Evolutionary conservation across 2,329 filamentous ascomycete genomes (phyloP).

Genomic region (Colletotrichum chrysophilum): DNA sequence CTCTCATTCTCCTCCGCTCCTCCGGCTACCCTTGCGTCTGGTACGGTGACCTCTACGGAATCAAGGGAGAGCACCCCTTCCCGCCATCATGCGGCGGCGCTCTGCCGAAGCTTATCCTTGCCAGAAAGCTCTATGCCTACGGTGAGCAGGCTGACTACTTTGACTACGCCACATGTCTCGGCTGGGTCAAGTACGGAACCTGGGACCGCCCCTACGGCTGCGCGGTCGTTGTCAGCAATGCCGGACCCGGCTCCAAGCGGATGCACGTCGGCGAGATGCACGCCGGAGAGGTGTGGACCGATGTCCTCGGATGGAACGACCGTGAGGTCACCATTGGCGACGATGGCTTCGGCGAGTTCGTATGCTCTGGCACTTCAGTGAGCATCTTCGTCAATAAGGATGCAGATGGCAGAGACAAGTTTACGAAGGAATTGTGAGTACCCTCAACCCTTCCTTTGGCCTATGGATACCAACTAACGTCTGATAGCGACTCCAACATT

Average conservation of each 20-base stretch:
- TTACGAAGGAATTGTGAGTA: constrained; percentile 46
- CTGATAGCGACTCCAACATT: constrained; percentile 30
- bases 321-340: constrained; percentile 63
- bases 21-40: constrained; percentile 71
- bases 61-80: constrained; percentile 49
- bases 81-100: constrained; percentile 58
- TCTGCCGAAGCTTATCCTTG: constrained; percentile 64
- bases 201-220: constrained; percentile 53
- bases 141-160: constrained; percentile 70
- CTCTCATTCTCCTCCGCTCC: constrained; percentile 70
- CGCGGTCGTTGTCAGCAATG: constrained; percentile 63
- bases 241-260: constrained; percentile 53
- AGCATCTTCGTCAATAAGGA: constrained; percentile 64
- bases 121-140: constrained; percentile 70
- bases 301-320: constrained; percentile 62
- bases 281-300: constrained; percentile 67
- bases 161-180: constrained; percentile 65
- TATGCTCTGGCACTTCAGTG: constrained; percentile 57
- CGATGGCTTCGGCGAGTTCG: constrained; percentile 65
- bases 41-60: constrained; percentile 74
- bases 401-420: constrained; percentile 53
- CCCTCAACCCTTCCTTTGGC: accelerated
- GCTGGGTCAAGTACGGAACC: constrained; percentile 59
- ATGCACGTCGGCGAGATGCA: constrained; percentile 69
- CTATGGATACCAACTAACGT: background rate